Evolutionary conservation across 2,329 filamentous ascomycete species (phyloP).

Genomic region (Apiospora kogelbergensis): DNA sequence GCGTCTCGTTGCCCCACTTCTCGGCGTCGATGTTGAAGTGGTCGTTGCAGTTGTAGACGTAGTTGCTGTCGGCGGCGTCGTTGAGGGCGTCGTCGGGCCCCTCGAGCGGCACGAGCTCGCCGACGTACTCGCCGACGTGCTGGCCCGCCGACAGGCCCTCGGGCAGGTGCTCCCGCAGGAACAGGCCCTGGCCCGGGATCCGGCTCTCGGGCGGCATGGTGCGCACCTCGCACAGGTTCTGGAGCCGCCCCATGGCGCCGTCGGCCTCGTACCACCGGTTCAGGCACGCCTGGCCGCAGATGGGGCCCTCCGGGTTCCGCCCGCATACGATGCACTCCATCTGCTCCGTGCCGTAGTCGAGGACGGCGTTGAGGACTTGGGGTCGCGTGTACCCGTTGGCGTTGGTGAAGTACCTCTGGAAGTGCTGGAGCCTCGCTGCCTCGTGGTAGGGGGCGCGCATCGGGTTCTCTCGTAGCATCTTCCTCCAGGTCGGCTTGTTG

Average conservation of each 20-base stretch:
- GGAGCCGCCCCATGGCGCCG: background rate
- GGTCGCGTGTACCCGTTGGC: background rate
- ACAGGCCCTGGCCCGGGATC: background rate
- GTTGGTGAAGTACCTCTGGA: background rate
- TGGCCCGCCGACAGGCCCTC: background rate
- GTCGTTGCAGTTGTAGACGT: background rate
- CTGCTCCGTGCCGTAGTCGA: background rate
- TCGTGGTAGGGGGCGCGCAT: background rate
- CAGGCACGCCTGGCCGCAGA: background rate
- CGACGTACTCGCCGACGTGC: background rate
- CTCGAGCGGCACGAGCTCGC: background rate
- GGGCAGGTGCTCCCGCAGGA: background rate
- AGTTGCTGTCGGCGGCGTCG: background rate
- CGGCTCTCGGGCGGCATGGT: background rate
- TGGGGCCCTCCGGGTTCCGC: background rate
- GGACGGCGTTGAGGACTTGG: background rate
- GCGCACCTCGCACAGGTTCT: background rate
- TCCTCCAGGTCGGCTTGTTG: background rate
- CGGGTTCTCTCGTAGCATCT: background rate
- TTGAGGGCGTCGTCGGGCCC: background rate
- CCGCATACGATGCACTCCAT: background rate
- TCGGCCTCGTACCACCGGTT: background rate
- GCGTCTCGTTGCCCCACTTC: background rate
- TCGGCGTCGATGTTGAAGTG: background rate
- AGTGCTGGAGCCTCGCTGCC: too few relatives aligned